Base-by-base conservation (phyloP, 2,329 filamentous ascomycete genomes). In the Fusarium luffae region DNA sequence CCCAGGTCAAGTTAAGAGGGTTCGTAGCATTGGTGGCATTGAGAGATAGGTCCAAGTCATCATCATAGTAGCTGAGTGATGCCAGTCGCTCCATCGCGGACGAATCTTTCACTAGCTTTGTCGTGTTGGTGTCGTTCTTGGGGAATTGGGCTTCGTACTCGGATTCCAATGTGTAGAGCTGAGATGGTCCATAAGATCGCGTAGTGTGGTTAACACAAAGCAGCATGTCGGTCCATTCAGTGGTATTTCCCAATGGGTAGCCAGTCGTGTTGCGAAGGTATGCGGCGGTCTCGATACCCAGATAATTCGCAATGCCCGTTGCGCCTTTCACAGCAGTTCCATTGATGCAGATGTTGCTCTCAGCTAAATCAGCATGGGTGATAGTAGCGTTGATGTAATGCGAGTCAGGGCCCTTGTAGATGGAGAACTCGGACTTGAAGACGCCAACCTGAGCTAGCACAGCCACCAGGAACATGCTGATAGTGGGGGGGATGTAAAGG, bases 381-480 rank as follows among this genome's bases (percentile, higher is more conserved):
- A 80, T 74, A 1, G 79, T 81, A 37, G 75, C 79, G 59, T 82
- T 82, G 73, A 82, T 81, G 66, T 79, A 82, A 2, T 66, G 70
- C 14, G 80, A 81, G 66, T 81, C 80, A 4, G 75, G 77, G 0
- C 80, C 80, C 52, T 77, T 76, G 74, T 75, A 81, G 27, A 82
- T 77, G 52, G 73, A 71, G 7, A 70, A 59, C 50, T 82, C 79
- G 7, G 78, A 76, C 32, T 72, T 74, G 68, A 82, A 82, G 4
- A 68, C 78, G 27, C 80, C 79, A 51, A 77, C 61, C 68, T 82
- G 80, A 8, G 79, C 80, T 11, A 82, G 73, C 47, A 81, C 50
- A 6, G 79, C 79, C 8, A 82, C 80, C 13, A 79, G 27, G 57
- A 81, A 77, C 79, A 82, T 82, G 73, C 78, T 81, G 57, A 82